These are phyloP conservation scores for Phytopythium chamaehyphon DNA, from an alignment of 352 stramenopile genomes.

Conservation along the genomic window DNA sequence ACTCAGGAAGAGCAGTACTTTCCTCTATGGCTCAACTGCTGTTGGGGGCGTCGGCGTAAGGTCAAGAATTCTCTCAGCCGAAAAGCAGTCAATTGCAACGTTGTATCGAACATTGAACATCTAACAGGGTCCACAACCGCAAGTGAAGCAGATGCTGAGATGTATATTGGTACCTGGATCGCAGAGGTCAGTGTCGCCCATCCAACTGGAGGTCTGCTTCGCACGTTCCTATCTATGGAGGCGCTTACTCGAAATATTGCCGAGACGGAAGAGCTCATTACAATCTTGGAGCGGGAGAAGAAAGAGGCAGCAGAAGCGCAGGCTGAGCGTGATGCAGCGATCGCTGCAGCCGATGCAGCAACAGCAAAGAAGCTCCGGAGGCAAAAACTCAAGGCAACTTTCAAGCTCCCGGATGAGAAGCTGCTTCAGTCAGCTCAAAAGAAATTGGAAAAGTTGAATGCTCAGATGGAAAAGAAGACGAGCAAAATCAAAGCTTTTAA, in stretches of 20 bases:
- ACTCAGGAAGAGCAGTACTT: constrained; percentile 59
- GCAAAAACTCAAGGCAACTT: constrained; percentile 26
- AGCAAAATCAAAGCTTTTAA: constrained; percentile 68
- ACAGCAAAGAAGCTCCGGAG: constrained; percentile 19
- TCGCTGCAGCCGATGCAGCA: not conserved
- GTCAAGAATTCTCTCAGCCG: constrained; percentile 43
- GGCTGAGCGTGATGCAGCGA: constrained; percentile 10
- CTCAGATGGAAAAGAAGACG: constrained; percentile 44
- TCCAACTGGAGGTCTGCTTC: constrained; percentile 66
- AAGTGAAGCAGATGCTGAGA: constrained; percentile 13
- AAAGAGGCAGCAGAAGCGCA: constrained; percentile 12
- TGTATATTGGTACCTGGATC: constrained; percentile 85
- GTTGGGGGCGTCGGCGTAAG: constrained; percentile 48
- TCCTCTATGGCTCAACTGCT: constrained; percentile 59
- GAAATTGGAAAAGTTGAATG: constrained; percentile 24
- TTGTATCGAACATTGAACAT: constrained; percentile 68
- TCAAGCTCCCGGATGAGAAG: constrained; percentile 30
- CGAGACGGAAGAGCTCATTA: constrained; percentile 44
- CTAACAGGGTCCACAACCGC: constrained; percentile 26
- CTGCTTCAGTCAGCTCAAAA: constrained; percentile 29
- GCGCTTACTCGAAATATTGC: constrained; percentile 54
- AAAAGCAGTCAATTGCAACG: constrained; percentile 32
- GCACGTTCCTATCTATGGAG: constrained; percentile 72
- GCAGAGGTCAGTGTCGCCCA: constrained; percentile 81
- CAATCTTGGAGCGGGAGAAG: constrained; percentile 51